Base-by-base conservation (phyloP, 1,284 basidiomycete genomes). In the Sporisorium iseilematis-ciliati region DNA sequence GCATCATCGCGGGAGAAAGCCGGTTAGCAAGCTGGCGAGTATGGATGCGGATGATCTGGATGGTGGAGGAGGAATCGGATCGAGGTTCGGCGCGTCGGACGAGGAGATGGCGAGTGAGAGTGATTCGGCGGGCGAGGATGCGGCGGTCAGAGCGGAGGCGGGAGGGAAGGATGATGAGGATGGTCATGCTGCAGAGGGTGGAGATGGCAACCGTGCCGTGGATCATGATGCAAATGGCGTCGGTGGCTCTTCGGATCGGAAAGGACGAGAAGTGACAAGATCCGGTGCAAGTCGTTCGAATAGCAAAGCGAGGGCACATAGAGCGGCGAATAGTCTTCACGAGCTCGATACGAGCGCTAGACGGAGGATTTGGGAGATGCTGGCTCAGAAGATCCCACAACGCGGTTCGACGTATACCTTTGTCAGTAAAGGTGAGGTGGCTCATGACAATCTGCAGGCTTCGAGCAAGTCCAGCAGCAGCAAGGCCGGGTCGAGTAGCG, bases 351-450 rank as follows among this genome's bases (percentile, higher is more conserved):
- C 57, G 6, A 62, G 33, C 21, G 73, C 73, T 4, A 51, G 73
- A 20, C 56, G 73, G 0, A 59, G 73, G 33, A 75, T 75, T 46
- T 75, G 73, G 73, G 73, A 75, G 46, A 75, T 75, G 67, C 61
- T 75, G 1, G 66, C 73, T 2, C 64, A 67, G 18, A 75, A 71
- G 64, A 70, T 71, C 38, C 64, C 73, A 25, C 67, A 75, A 31
- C 73, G 73, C n/a, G 73, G 73, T 6, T 75, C 73, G 3, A 75
- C 73, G 2, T 75, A 75, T 41, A 75, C 67, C 4, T 75, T 75
- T 20, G 67, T 75, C 55, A 75, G 67, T 55, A 70, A 75, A 40
- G 73, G 73, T 16, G 73, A 75, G 38, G 67, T 75, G 2, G 73
- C 67, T 5, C 73, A 70, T 16, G 73, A 75, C 61, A 66, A 66